phyloP scores from a whole-genome alignment of 495 filamentous ascomycete species.

The Friedmanniomyces simplex region DNA sequence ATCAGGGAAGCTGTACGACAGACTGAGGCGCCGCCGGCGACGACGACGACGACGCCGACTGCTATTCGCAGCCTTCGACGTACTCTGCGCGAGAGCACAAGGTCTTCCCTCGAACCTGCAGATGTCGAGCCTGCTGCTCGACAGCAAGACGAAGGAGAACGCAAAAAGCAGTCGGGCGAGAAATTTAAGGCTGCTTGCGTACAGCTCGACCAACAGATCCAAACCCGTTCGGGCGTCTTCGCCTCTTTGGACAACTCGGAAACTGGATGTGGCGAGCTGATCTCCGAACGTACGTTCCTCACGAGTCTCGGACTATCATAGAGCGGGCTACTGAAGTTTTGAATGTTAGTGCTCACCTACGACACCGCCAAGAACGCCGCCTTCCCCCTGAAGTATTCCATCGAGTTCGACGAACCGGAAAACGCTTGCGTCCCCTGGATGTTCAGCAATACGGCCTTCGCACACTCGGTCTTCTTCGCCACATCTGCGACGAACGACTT shows the following conservation, averaged over 20 bases:
- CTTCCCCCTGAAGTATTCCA: neutral
- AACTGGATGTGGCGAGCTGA: neutral
- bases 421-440: neutral
- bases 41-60: neutral
- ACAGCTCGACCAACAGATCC: neutral
- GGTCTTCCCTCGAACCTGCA: neutral
- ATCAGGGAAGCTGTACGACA: neutral
- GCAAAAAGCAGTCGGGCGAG: neutral
- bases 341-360: neutral
- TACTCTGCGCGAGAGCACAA: neutral
- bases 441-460: neutral
- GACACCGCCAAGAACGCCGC: neutral
- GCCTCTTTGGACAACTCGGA: neutral
- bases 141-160: too few species aligned
- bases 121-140: too few species aligned
- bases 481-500: neutral
- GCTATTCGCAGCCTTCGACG: neutral
- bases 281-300: neutral
- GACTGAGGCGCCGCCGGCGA: neutral
- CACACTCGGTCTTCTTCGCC: neutral
- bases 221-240: neutral
- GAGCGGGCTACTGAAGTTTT: neutral
- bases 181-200: neutral
- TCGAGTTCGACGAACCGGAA: neutral
- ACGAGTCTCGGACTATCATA: too few species aligned